A percentile compares a stretch with the other conserved stretches of the same genome.
Conservation (phyloP, 1,284 basidiomycete genomes). For the Cryptococcus depauperatus region DNA sequence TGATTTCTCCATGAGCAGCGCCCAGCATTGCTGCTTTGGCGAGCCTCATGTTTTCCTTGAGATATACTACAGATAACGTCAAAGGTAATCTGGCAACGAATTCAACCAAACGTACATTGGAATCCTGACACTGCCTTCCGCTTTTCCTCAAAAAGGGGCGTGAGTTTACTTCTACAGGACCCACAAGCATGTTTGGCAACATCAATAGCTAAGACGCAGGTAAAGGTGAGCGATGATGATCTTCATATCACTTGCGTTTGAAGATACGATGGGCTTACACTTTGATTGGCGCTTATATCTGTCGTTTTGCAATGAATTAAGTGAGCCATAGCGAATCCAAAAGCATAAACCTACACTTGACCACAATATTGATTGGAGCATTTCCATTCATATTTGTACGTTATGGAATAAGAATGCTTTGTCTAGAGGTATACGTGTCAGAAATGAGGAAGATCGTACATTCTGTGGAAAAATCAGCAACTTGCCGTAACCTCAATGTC, state of each 20-base stretch:
- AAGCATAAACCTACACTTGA: slow-evolving; percentile 27
- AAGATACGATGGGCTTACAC: slow-evolving; percentile 15
- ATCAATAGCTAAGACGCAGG: slow-evolving; percentile 43
- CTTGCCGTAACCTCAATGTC: slow-evolving; percentile 42
- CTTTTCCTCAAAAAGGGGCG: slow-evolving; percentile 33
- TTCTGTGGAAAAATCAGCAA: background rate
- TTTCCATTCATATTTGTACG: slow-evolving; percentile 42
- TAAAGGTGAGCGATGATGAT: too few relatives aligned
- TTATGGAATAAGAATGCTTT: slow-evolving; percentile 39
- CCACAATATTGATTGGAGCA: slow-evolving; percentile 31
- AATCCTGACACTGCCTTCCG: slow-evolving; percentile 24
- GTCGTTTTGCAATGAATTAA: background rate
- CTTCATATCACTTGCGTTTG: background rate
- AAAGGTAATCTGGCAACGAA: background rate
- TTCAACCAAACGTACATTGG: slow-evolving; percentile 25
- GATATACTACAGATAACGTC: slow-evolving; percentile 24
- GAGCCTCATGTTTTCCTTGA: slow-evolving; percentile 36
- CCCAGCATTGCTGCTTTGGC: slow-evolving; percentile 36
- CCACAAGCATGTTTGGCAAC: slow-evolving; percentile 32
- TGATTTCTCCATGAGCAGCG: slow-evolving; percentile 36
- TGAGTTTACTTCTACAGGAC: slow-evolving; percentile 27
- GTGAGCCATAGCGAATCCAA: background rate
- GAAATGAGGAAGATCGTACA: background rate
- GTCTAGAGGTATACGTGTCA: slow-evolving; percentile 22
- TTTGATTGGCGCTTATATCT: slow-evolving; percentile 39